Base-by-base conservation (phyloP, 768 basidiomycete genomes). In the Kwoniella bestiolae region DNA sequence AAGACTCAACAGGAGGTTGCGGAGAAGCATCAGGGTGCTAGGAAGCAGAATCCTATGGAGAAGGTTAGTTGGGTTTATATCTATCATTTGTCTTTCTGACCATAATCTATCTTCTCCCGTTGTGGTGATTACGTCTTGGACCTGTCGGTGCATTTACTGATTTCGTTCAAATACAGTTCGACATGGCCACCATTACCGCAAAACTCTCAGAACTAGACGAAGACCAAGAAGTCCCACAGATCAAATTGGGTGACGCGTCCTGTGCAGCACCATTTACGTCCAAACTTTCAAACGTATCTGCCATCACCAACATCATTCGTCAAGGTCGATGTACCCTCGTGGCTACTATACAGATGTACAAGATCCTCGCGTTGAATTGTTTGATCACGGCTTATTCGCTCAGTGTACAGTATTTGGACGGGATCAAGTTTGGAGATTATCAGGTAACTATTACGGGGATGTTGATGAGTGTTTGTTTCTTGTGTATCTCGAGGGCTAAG, bases 331-430 rank as follows among this genome's bases (percentile, higher is more conserved):
- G 96, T 84, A 99, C 96, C 0, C 87, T 99, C 18, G 96, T 98
- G 49, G 96, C 96, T 2, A 99, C 96, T 3, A 90, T 95, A 59
- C 96, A 99, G 83, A 99, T 99, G 96, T 99, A 97, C 87, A 96
- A 97, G 84, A 99, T 99, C 71, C 84, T 99, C 38, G 96, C 95
- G 1, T 83, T 99, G 61, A 99, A 98, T 79, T 98, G 96, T 77
- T 84, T 99, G 45, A 99, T 98, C 82, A 95, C 94, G 3, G 96
- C 96, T n/a, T 98, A 95, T 83, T 94, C 92, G 79, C 84, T 98
- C 66, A 94, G 91, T 71, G 96, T 98, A 31, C 94, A 95, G 80
- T 97, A 99, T 77, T 85, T 99, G 2, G 95, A 98, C 69, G 96
- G 96, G 21, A 97, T 99, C 85, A 98, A 98, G 82, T 97, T 94